Base-by-base conservation (phyloP, 2,329 filamentous ascomycete genomes). In the Exophiala lecanii-corni region DNA sequence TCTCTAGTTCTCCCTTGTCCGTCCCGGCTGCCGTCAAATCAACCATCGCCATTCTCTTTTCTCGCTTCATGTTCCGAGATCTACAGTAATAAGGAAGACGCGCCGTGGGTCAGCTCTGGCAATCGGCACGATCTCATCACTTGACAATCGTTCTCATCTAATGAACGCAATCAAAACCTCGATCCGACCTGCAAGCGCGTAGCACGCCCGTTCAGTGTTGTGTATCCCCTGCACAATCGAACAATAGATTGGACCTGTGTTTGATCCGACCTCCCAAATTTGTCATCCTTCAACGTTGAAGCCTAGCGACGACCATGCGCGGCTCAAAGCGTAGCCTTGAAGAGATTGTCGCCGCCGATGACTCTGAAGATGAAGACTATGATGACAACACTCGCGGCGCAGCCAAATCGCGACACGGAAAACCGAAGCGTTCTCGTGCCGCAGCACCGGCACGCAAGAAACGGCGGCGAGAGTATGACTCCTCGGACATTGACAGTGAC, bases 361-460 rank as follows among this genome's bases (percentile, higher is more conserved):
- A 70, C 47, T 67, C 67, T 5, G 58, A 67, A 18, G 69, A 72
- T 36, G 63, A 64, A 31, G 68, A 72, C 49, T 72, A 70, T 55
- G 64, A 68, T 39, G 64, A 64, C 26, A 52, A 53, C 6, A 56
- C 54, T 4, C 59, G 60, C 39, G 59, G 32, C 46, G 62, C 36
- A 51, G 59, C 49, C 3, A 66, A 61, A 45, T 54, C 39, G 31
- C 56, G 54, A 32, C 62, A 57, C 45, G 63, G 62, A 51, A 64
- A 59, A 43, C 55, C 57, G 33, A 59, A 58, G 37, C 59, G 54
- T 21, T 53, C 56, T 18, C 61, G 63, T 40, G 66, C 63, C 25
- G 53, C 52, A 31, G 49, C 41, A 20, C 51, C 55, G 12, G 42
- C 47, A 3, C 54, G 55, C 47, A 62, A 63, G 57, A 59, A 62